Percentiles rank a stretch among this genome's conserved stretches.
These are phyloP conservation scores for Circinella umbellata DNA, from an alignment of 371 early-diverging fungal species.

Conservation along the genomic window DNA sequence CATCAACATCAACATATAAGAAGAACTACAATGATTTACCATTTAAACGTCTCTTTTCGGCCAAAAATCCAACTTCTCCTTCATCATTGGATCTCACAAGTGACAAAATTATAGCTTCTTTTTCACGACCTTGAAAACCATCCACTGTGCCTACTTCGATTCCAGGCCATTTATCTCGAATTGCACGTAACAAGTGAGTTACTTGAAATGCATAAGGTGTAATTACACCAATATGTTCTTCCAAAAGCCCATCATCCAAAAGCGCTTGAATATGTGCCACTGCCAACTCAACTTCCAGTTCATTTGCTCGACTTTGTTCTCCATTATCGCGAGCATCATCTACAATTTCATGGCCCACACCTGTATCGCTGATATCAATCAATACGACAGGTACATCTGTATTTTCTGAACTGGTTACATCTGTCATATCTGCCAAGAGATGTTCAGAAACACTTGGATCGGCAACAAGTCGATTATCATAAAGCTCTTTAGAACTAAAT, in stretches of 20 bases:
- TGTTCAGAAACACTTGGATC: slow-evolving; percentile 69
- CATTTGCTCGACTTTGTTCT: slow-evolving; percentile 72
- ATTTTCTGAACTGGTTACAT: slow-evolving; percentile 61
- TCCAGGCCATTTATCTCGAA: slow-evolving; percentile 43
- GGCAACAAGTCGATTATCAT: slow-evolving; percentile 68
- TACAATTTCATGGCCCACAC: slow-evolving; percentile 46
- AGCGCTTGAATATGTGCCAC: slow-evolving; percentile 66
- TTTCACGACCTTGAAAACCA: slow-evolving; percentile 97
- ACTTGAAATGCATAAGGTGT: slow-evolving; percentile 90
- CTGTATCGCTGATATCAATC: slow-evolving; percentile 80
- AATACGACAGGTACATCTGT: slow-evolving; percentile 68
- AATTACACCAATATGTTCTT: slow-evolving; percentile 81
- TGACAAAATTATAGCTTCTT: slow-evolving; percentile 88
- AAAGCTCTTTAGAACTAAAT: slow-evolving; percentile 72
- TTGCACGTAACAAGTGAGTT: slow-evolving; percentile 40
- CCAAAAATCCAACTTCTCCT: slow-evolving; percentile 89
- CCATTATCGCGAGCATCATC: slow-evolving; percentile 60
- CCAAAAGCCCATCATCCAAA: slow-evolving; percentile 63
- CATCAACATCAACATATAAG: background rate
- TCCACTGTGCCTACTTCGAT: slow-evolving; percentile 92
- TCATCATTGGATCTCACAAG: slow-evolving; percentile 86
- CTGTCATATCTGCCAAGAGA: slow-evolving; percentile 66
- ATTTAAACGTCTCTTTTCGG: slow-evolving; percentile 86
- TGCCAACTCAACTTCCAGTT: slow-evolving; percentile 75
- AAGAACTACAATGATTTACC: slow-evolving; percentile 25